Percentiles rank a stretch among this genome's conserved stretches.
Evolutionary conservation across 352 stramenopile species (phyloP).

Genomic region (Globisporangium abappressorium): DNA sequence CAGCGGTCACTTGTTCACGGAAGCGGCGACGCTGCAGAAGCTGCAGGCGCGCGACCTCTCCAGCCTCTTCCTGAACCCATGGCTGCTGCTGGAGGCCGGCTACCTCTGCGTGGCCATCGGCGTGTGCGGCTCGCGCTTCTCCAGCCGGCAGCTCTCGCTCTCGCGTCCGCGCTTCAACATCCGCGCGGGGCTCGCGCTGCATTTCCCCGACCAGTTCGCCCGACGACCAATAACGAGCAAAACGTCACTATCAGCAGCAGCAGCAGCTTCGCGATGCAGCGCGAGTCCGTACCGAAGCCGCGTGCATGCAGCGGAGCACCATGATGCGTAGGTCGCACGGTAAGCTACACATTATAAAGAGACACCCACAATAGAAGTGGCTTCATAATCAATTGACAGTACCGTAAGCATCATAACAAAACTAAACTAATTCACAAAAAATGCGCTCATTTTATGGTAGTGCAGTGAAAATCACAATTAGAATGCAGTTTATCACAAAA

Average conservation of each 20-base stretch:
- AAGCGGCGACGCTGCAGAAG: slow-evolving; percentile 21
- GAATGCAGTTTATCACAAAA: not conserved
- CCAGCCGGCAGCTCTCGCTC: slow-evolving; percentile 48
- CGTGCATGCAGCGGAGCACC: slow-evolving; percentile 2
- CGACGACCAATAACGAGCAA: not conserved
- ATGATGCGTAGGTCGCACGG: not conserved
- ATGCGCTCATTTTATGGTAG: too few relatives aligned
- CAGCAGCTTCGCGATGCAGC: not conserved
- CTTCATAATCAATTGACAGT: too few relatives aligned
- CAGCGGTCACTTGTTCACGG: slow-evolving; percentile 21
- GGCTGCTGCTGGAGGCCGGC: slow-evolving; percentile 48
- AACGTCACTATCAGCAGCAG: not conserved
- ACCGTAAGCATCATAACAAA: too few relatives aligned
- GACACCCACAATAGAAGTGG: not conserved
- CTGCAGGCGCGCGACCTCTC: slow-evolving; percentile 39
- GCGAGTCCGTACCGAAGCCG: not conserved
- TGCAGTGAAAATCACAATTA: not conserved
- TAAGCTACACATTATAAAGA: not conserved
- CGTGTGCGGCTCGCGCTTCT: slow-evolving; percentile 54
- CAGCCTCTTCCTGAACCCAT: slow-evolving; percentile 45
- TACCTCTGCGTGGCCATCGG: slow-evolving; percentile 57
- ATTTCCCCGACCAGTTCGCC: slow-evolving; percentile 31
- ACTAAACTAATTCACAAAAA: too few relatives aligned
- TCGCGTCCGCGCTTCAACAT: slow-evolving; percentile 59
- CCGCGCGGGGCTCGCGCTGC: slow-evolving; percentile 42